phyloP scores from a whole-genome alignment of 2,329 filamentous ascomycete species.

The Fusarium secorum region DNA sequence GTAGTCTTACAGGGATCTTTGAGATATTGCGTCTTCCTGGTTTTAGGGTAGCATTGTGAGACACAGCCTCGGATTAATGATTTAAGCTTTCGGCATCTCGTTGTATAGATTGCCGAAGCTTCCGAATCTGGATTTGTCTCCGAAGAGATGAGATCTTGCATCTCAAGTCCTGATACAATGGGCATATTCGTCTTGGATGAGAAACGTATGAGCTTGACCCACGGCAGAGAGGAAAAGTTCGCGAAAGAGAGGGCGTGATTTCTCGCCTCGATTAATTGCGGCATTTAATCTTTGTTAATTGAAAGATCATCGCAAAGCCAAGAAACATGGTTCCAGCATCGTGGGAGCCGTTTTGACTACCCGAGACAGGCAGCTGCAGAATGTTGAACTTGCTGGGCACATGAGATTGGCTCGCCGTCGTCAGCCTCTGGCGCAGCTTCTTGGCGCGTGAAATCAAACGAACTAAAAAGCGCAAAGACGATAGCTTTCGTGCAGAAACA shows the following conservation, averaged over 20 bases:
- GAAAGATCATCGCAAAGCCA: not conserved
- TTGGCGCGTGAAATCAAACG: not conserved
- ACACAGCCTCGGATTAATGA: not conserved
- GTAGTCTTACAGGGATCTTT: rapidly evolving
- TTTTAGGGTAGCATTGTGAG: not conserved
- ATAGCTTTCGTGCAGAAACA: not conserved
- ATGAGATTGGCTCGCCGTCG: not conserved
- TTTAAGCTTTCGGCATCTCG: not conserved
- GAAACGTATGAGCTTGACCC: not conserved
- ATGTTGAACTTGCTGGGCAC: not conserved
- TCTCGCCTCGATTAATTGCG: rapidly evolving
- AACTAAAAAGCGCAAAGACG: not conserved
- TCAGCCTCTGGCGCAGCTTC: not conserved
- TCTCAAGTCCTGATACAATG: rapidly evolving
- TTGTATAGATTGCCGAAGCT: not conserved
- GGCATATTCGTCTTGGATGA: rapidly evolving
- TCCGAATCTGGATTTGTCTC: not conserved
- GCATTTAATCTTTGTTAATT: rapidly evolving
- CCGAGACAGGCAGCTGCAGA: not conserved
- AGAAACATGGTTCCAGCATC: not conserved
- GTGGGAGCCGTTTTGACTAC: not conserved
- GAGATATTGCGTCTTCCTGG: too few species aligned
- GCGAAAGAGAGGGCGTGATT: rapidly evolving
- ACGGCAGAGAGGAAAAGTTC: rapidly evolving
- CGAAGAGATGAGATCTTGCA: too few species aligned